phyloP scores from a whole-genome alignment of 2,329 filamentous ascomycete species.

The Colletotrichum australisinense region DNA sequence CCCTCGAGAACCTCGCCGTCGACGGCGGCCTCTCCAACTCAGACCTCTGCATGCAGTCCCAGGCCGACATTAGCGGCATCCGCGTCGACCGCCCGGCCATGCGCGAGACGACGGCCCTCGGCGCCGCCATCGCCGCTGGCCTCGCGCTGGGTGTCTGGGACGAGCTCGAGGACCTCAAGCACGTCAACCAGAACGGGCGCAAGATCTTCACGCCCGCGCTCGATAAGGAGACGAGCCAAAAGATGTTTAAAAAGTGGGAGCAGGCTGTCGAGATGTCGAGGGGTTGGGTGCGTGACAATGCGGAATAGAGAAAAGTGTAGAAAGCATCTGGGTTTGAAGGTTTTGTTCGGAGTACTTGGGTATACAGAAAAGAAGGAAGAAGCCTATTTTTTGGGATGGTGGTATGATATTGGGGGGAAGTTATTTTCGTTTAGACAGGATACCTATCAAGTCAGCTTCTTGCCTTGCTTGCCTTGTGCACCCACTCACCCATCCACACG shows the following conservation, averaged over 20 bases:
- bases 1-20: conserved; percentile 80
- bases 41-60: conserved; percentile 90
- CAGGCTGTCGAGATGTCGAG: conserved; percentile 69
- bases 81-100: conserved; percentile 86
- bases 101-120: conserved; percentile 90
- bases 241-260: conserved; percentile 64
- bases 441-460: conserved; percentile 23
- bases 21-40: conserved; percentile 93
- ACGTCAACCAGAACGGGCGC: conserved; percentile 77
- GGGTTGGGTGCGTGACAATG: conserved; percentile 56
- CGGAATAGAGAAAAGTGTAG: not conserved
- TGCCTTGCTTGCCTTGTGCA: not conserved
- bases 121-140: conserved; percentile 90
- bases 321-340: not conserved
- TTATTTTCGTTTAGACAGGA: conserved; percentile 17
- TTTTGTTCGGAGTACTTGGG: not conserved
- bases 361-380: conserved; percentile 3
- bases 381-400: not conserved
- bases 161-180: conserved; percentile 77
- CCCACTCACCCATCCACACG: not conserved
- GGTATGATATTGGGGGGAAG: not conserved
- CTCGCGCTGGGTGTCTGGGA: conserved; percentile 83
- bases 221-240: conserved; percentile 50
- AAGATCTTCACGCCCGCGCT: conserved; percentile 78
- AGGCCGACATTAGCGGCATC: conserved; percentile 86